Percentiles rank a stretch among this genome's conserved stretches.
These are phyloP conservation scores for Hymenoscyphus occultus DNA, from an alignment of 2,329 filamentous ascomycete species.

Conservation along the genomic window DNA sequence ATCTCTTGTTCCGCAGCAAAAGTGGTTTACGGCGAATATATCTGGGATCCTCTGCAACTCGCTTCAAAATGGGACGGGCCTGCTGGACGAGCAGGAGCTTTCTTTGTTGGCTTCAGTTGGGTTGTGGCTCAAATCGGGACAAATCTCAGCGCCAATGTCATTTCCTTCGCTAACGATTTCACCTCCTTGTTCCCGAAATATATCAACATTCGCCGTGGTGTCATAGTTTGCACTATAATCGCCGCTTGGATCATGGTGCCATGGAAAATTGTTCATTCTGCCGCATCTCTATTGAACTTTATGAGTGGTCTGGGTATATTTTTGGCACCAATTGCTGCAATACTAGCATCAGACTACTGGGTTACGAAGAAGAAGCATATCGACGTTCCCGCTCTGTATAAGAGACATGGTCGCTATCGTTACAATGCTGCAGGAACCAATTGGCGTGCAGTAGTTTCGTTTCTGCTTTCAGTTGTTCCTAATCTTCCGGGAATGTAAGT, in stretches of 20 bases:
- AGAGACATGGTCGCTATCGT: constrained; percentile 28
- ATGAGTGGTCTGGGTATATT: constrained; percentile 39
- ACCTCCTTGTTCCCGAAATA: constrained; percentile 49
- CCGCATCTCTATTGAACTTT: constrained; percentile 34
- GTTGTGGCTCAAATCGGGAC: constrained; percentile 37
- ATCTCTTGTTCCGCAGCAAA: constrained; percentile 33
- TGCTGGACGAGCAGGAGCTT: constrained; percentile 33
- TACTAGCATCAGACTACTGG: constrained; percentile 38
- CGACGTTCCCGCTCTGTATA: constrained; percentile 38
- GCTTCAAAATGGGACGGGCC: constrained; percentile 30
- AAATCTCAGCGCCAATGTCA: constrained; percentile 43
- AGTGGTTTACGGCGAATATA: constrained; percentile 35
- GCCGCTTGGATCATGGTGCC: constrained; percentile 44
- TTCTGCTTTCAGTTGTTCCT: constrained; percentile 27
- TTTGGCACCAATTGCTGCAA: constrained; percentile 39
- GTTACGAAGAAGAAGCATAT: constrained; percentile 36
- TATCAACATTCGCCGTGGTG: constrained; percentile 49
- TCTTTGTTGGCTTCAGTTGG: constrained; percentile 35
- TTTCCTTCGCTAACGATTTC: constrained; percentile 38
- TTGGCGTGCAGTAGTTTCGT: constrained; percentile 29
- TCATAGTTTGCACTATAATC: constrained; percentile 42
- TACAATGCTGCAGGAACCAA: constrained; percentile 31
- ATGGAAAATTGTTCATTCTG: constrained; percentile 45
- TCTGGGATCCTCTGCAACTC: constrained; percentile 34
- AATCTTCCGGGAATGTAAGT: constrained; percentile 34